These are phyloP conservation scores for Rhizomucor pusillus DNA, from an alignment of 371 early-diverging fungal species.

Conservation along the genomic window DNA sequence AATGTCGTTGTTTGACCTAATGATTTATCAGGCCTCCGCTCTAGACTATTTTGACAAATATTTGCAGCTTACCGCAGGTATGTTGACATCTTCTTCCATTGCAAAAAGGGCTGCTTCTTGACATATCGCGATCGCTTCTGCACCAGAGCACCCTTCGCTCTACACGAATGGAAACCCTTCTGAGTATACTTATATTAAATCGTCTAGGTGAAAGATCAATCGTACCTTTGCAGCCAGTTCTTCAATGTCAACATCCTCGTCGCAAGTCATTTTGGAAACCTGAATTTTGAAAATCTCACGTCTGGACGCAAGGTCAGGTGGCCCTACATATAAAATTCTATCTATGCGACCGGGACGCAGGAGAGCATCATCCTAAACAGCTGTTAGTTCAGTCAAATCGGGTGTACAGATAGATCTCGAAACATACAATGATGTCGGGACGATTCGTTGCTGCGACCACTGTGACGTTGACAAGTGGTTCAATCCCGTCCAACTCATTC, in stretches of 20 bases:
- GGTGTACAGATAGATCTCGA: background rate
- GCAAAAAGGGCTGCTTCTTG: slow-evolving; percentile 93
- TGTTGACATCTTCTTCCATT: slow-evolving; percentile 81
- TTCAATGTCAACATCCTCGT: slow-evolving; percentile 57
- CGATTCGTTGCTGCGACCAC: slow-evolving; percentile 99
- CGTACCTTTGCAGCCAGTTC: slow-evolving; percentile 62
- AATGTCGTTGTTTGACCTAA: slow-evolving; percentile 69
- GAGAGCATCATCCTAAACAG: slow-evolving; percentile 80
- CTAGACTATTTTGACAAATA: background rate
- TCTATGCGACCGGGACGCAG: slow-evolving; percentile 97
- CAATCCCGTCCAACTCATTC: slow-evolving; percentile 96
- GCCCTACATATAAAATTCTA: slow-evolving; percentile 89
- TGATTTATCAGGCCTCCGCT: background rate
- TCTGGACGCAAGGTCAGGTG: slow-evolving; percentile 83
- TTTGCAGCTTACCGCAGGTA: slow-evolving; percentile 37
- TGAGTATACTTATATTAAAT: too few relatives aligned
- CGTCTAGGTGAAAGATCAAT: too few relatives aligned
- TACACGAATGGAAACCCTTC: slow-evolving; percentile 19
- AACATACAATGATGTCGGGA: slow-evolving; percentile 90
- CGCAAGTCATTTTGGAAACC: slow-evolving; percentile 63
- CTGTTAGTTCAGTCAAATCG: background rate
- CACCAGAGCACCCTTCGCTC: slow-evolving; percentile 94
- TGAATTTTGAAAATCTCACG: slow-evolving; percentile 81
- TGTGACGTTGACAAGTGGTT: slow-evolving; percentile 89
- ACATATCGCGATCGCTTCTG: slow-evolving; percentile 91